Evolutionary conservation across 179 eudicot species (phyloP), one percentile per base, ranked within the genome.

Genomic region (Beta corolliflora): DNA sequence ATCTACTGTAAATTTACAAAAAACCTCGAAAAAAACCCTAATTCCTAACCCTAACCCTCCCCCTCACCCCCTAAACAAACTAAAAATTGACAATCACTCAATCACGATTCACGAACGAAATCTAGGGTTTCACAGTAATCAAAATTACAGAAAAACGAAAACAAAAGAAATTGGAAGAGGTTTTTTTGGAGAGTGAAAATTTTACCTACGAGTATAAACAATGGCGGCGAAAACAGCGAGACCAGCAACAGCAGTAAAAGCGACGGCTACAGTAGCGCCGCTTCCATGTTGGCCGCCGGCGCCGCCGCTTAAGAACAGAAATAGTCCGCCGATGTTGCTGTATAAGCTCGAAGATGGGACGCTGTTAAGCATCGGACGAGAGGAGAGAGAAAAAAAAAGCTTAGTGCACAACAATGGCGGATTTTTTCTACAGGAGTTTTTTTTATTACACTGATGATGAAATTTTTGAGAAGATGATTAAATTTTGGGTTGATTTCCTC

Each of bases 231-330:
- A 86, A 67, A 90, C 81, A 76, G 92, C 93, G 79, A 92, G 73
- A 75, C 93, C 95, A 73, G 93, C 93, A 82, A 91, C 76, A 78
- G 91, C 92, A 74, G 96, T 92, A 77, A 92, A 66, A 79, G 89
- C 90, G 13, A 88, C 75, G 31, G 88, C 89, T 73, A 88, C 83
- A 71, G 76, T 75, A 55, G 81, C 81, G 74, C 81, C 81, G 64
- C 79, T 71, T 77, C 71, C 84, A 25, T 60, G 70, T 72, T 75
- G 80, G 86, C 84, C 84, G 55, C 88, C 84, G 83, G 83, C 78
- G 85, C 84, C 77, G 71, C 77, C 81, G 76, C 73, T 52, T 61
- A 86, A 66, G 29, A 83, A 54, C 77, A 83, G 59, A 69, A 84
- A 41, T 48, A 82, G 44, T 77, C 80, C 82, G 74, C 82, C 85